Evolutionary conservation across 768 basidiomycete species (phyloP).

Genomic region (Xerocomellus intermedius): DNA sequence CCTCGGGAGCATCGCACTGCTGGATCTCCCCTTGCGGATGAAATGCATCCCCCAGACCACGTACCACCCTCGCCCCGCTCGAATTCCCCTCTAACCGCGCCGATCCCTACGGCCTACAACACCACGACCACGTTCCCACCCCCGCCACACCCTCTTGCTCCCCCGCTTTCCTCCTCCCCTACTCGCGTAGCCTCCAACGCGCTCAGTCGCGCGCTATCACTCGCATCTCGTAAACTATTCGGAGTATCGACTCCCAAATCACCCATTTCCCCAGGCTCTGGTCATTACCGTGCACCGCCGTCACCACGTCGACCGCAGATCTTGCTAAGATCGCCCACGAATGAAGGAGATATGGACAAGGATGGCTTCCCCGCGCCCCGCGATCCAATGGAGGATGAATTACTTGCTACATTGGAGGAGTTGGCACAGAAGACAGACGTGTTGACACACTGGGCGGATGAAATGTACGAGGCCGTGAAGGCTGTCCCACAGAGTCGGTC

Average conservation of each 20-base stretch:
- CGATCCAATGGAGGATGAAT: constrained; percentile 77
- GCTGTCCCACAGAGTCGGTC: constrained; percentile 77
- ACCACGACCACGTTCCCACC: constrained; percentile 73
- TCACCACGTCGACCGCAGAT: constrained; percentile 59
- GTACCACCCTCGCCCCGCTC: constrained; percentile 27
- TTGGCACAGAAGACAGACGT: constrained; percentile 96
- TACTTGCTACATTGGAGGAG: constrained; percentile 82
- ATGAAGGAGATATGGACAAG: constrained; percentile 38
- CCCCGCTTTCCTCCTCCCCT: constrained; percentile 66
- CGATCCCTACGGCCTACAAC: constrained; percentile 27
- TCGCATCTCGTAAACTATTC: constrained; percentile 82
- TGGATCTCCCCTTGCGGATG: constrained; percentile 50
- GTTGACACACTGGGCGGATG: constrained; percentile 90
- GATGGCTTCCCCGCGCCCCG: constrained; percentile 30
- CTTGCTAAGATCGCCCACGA: constrained; percentile 37
- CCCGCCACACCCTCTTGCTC: constrained; percentile 47
- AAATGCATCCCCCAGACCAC: constrained; percentile 38
- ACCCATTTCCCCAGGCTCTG: constrained; percentile 35
- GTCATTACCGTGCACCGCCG: constrained; percentile 44
- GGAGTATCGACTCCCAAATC: constrained; percentile 47
- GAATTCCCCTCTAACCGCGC: constrained; percentile 22
- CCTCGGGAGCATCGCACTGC: constrained; percentile 54
- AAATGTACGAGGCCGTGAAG: constrained; percentile 89
- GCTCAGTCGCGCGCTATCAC: constrained; percentile 71
- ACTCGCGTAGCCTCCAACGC: constrained; percentile 70